Evolutionary conservation across 805 yeast species (phyloP).

Genomic region (Ogataea angusta): DNA sequence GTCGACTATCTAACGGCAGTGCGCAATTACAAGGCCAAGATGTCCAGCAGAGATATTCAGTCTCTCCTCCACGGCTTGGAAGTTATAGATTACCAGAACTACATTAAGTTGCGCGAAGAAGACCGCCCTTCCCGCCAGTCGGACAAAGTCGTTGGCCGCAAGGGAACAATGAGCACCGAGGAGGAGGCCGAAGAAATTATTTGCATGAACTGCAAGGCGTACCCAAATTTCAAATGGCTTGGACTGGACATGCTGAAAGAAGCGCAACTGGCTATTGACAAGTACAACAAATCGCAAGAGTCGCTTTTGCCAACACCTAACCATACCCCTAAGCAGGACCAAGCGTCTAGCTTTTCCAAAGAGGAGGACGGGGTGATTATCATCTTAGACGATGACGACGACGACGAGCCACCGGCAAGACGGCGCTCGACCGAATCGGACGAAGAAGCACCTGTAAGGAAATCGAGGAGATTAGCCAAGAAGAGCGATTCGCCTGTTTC

Average conservation of each 20-base stretch:
- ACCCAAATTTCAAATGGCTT: conserved; percentile 46
- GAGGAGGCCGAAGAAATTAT: conserved; percentile 39
- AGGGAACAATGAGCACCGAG: conserved; percentile 13
- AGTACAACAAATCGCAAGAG: conserved; percentile 1
- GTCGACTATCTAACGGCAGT: conserved; percentile 20
- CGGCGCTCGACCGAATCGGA: conserved; percentile 7
- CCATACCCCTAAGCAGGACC: conserved; percentile 25
- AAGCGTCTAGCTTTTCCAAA: conserved; percentile 15
- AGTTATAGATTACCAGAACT: conserved; percentile 4
- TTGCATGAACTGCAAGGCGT: conserved; percentile 49
- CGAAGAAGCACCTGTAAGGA: conserved; percentile 24
- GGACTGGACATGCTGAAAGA: conserved; percentile 32
- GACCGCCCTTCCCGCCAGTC: not conserved
- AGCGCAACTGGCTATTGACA: conserved; percentile 7
- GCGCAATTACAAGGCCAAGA: conserved; percentile 10
- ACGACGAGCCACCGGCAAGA: conserved; percentile 16
- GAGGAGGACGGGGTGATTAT: conserved; percentile 25
- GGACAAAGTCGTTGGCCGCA: conserved; percentile 5
- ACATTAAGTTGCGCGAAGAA: conserved; percentile 1
- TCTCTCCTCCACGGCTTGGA: conserved; percentile 10
- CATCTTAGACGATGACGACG: conserved; percentile 7
- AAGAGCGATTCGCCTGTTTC: conserved; percentile 7
- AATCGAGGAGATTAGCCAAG: conserved; percentile 34
- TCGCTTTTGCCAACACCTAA: conserved; percentile 30
- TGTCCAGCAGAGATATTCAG: conserved; percentile 13